A percentile compares a stretch with the other conserved stretches of the same genome.
These are phyloP conservation scores for Aegilops tauschii DNA, from an alignment of 176 grass and related monocot genomes.

Conservation along the genomic window DNA sequence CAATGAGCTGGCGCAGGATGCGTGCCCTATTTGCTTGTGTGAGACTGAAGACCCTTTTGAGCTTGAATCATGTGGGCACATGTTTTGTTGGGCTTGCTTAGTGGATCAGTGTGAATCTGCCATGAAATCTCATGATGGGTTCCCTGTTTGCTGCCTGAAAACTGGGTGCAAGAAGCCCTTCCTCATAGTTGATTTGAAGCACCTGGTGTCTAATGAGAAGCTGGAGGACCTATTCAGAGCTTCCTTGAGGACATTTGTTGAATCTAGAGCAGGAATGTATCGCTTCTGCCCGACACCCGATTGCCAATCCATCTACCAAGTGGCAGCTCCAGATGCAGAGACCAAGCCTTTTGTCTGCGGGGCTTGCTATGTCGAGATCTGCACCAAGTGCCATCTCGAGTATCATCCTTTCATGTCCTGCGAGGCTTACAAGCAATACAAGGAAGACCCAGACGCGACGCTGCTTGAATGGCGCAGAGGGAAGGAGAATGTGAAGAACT, in stretches of 20 bases:
- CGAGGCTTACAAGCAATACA: conserved; percentile 68
- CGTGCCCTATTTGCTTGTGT: conserved; percentile 76
- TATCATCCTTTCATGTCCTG: conserved; percentile 74
- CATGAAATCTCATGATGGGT: conserved; percentile 58
- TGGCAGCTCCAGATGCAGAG: conserved; percentile 26
- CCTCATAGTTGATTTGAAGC: conserved; percentile 56
- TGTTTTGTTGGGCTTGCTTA: conserved; percentile 63
- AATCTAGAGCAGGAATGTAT: conserved; percentile 53
- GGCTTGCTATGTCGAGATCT: conserved; percentile 68
- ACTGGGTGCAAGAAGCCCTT: conserved; percentile 59
- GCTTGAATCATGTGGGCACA: conserved; percentile 76
- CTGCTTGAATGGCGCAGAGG: conserved; percentile 66
- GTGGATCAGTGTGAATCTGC: conserved; percentile 73
- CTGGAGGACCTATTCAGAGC: conserved; percentile 74
- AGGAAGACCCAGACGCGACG: conserved; percentile 65
- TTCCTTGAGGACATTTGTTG: conserved; percentile 57
- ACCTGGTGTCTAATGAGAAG: conserved; percentile 43
- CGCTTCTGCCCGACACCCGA: conserved; percentile 69
- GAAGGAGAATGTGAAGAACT: conserved; percentile 67
- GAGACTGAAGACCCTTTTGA: conserved; percentile 74
- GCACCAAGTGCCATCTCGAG: conserved; percentile 78
- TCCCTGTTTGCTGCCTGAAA: conserved; percentile 66
- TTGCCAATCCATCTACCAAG: conserved; percentile 61
- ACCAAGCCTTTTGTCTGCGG: conserved; percentile 62
- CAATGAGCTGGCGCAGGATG: background rate